Conservation (phyloP, 257 asterid genomes). For the Solanum pennellii region DNA sequence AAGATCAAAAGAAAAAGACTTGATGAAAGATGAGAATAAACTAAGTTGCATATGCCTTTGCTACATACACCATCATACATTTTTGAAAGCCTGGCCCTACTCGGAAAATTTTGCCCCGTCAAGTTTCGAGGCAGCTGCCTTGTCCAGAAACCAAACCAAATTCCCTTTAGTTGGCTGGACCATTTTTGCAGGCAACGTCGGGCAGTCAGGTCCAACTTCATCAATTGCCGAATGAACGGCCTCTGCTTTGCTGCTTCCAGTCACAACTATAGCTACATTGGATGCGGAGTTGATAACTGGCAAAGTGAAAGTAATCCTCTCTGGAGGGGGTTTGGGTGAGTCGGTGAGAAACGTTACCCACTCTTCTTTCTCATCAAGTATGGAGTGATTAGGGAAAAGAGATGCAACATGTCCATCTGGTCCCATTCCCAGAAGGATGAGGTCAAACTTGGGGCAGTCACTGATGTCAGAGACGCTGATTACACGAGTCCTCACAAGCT, state of each 20-base stretch:
- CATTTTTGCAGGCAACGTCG: constrained; percentile 51
- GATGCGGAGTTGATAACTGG: constrained; percentile 64
- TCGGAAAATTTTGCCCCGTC: constrained; percentile 32
- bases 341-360: constrained; percentile 60
- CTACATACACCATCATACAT: constrained; percentile 33
- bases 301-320: constrained; percentile 53
- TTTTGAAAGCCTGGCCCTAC: constrained; percentile 11
- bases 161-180: constrained; percentile 57
- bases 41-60: constrained; percentile 20
- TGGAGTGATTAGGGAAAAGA: constrained; percentile 40
- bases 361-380: constrained; percentile 29
- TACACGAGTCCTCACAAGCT: constrained; percentile 69
- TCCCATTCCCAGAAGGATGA: constrained; percentile 60
- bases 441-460: constrained; percentile 59
- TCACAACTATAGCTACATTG: constrained; percentile 38
- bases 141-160: constrained; percentile 80
- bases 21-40: not conserved
- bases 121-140: constrained; percentile 59
- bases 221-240: constrained; percentile 46
- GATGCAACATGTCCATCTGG: constrained; percentile 59
- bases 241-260: constrained; percentile 41
- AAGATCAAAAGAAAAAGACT: not conserved
- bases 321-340: constrained; percentile 60
- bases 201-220: constrained; percentile 23
- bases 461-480: constrained; percentile 36